Base-by-base conservation (phyloP, 148 eudicot species). In the Camellia sinensis region DNA sequence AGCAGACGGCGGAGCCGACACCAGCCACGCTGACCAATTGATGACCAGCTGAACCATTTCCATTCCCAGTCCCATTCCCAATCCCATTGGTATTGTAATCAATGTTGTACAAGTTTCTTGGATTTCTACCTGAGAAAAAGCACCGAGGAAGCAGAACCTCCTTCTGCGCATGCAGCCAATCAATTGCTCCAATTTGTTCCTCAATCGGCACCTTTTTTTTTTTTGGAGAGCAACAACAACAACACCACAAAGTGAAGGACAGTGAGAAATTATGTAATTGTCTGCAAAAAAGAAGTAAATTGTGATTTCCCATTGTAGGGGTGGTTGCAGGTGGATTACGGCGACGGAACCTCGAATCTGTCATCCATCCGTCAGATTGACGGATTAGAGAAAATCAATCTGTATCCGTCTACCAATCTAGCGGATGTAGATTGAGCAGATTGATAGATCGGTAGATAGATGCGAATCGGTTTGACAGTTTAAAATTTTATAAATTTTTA, bases 1-100 rank as follows among this genome's bases (percentile, higher is more conserved):
- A 95, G 80, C 81, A 86, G 14, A 95, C 97, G 15, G 99, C 94
- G 67, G 97, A 90, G 44, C 99, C 99, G 7, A 95, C 77, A 11
- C 99, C 99, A 17, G 99, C 97, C 52, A 93, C 90, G 79, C 92
- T 92, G 63, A 93, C 85, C 67, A 89, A 77, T 69, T 89, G 83
- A 22, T 71, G 67, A 54, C 60, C 79, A 17, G 37, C n/a, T 29
- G 86, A 46, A 71, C 8, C 13, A 37, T 50, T 46, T 56, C 65
- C 48, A 50, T 52, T 48, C 37, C 37, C 37, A 19, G 29, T 63
- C 18, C 81, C 81, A 74, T 45, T 48, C 37, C 37, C 37, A 19
- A 43, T 63, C 18, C 81, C 81, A 74, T 45, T 18, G 14, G 43
- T 29, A 29, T 1, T 3, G 50, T 73, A 73, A 57, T 79, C 79